These are phyloP conservation scores for Vanrija sp. DNA, from an alignment of 1,284 basidiomycete species.

Conservation along the genomic window DNA sequence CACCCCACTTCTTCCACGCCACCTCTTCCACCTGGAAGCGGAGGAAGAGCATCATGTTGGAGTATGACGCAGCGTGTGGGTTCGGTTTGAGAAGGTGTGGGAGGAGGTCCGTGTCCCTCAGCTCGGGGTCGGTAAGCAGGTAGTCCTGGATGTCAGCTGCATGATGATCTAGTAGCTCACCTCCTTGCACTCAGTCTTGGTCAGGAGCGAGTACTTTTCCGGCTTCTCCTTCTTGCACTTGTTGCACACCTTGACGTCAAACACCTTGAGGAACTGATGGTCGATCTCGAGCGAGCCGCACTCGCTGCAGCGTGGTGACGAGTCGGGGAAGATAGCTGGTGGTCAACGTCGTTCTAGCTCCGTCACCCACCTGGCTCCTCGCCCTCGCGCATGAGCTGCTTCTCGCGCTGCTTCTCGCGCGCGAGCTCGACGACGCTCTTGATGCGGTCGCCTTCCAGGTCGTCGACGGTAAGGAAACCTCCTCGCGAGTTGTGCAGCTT, in stretches of 20 bases:
- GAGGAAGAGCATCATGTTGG: conserved; percentile 99
- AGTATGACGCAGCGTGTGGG: conserved; percentile 93
- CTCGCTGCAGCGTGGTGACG: conserved; percentile 77
- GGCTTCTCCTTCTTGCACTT: conserved; percentile 82
- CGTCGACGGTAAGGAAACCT: conserved; percentile 66
- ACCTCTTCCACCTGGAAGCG: conserved; percentile 92
- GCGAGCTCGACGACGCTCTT: conserved; percentile 67
- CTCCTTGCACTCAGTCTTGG: conserved; percentile 98
- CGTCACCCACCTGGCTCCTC: conserved; percentile 58
- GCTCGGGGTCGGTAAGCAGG: conserved; percentile 83
- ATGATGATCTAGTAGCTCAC: conserved; percentile 49
- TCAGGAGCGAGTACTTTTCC: conserved; percentile 89
- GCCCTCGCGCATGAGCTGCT: conserved; percentile 67
- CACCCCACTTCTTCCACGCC: conserved; percentile 97
- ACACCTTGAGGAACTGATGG: conserved; percentile 69
- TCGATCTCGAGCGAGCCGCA: conserved; percentile 83
- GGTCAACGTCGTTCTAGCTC: neutral
- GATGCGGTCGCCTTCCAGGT: conserved; percentile 54
- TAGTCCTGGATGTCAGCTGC: conserved; percentile 61
- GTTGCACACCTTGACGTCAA: conserved; percentile 79
- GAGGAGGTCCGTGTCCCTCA: conserved; percentile 84
- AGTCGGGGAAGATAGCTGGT: conserved; percentile 52
- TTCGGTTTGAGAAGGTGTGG: conserved; percentile 95
- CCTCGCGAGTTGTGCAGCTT: conserved; percentile 92
- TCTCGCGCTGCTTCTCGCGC: conserved; percentile 60